Evolutionary conservation across 1,139 yeast species (phyloP), one percentile per base, ranked within the genome.

Genomic region (Yamadazyma buinensis): DNA sequence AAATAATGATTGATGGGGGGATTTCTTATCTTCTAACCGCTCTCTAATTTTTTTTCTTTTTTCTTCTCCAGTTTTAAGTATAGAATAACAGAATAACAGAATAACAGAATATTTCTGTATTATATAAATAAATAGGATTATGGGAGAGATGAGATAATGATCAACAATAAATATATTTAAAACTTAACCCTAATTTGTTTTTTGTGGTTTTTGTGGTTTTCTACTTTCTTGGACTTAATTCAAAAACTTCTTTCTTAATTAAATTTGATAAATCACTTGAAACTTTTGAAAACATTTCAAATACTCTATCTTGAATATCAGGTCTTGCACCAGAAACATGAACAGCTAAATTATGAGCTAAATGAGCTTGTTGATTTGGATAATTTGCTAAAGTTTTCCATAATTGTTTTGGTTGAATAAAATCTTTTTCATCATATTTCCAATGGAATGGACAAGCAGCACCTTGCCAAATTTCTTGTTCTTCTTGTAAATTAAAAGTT

Each of bases 391-490:
- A 74, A 31, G 84, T 92, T 40, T 80, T 68, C 81, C 68, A 75
- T 84, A 90, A 57, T 71, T 48, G 68, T 61, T 49, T 59, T 68
- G 61, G 83, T 72, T 52, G 97, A 75, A 64, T 82, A 85, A 53
- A 72, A 59, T 87, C 95, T 37, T 67, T 70, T 39, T 80, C 83
- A 29, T 75, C 74, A 38, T 76, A 77, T 43, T 76, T 73, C 96
- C 96, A 88, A 69, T 86, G 94, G 80, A 78, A 84, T 49, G 87
- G 86, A 46, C 80, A 69, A 37, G 95, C 96, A 44, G 94, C 80
- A 42, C 97, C 97, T 39, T 72, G 65, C 90, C 95, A 88, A 43
- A 76, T 72, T 66, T 90, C 97, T 61, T 87, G 96, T 44, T 76
- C 77, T 54, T 74, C 72, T 58, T 72, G 77, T 37, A 65, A 50